phyloP scores from a whole-genome alignment of 2,329 filamentous ascomycete genomes.

The Amauroascus verrucosus region DNA sequence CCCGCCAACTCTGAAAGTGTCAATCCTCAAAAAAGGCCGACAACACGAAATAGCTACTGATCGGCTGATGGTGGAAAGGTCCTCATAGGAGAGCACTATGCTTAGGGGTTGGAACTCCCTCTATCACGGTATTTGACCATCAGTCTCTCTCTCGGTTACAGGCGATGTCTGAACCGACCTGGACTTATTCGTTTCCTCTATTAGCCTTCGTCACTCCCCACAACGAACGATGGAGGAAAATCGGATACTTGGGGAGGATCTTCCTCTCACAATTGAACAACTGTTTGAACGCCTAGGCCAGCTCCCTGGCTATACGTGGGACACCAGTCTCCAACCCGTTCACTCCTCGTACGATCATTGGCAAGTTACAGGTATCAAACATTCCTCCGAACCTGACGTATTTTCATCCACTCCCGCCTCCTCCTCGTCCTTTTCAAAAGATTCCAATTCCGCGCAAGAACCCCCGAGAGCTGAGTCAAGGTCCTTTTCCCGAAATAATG shows the following conservation, averaged over 20 bases:
- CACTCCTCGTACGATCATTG: constrained; percentile 76
- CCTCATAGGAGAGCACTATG: constrained; percentile 2
- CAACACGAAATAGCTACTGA: not conserved
- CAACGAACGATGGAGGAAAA: constrained; percentile 20
- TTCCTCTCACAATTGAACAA: constrained; percentile 51
- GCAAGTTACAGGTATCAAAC: constrained; percentile 55
- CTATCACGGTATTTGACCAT: not conserved
- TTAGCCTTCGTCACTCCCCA: not conserved
- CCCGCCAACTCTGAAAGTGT: not conserved
- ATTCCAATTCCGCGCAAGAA: constrained; percentile 35
- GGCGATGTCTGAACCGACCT: not conserved
- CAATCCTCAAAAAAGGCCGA: not conserved
- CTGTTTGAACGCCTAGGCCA: constrained; percentile 64
- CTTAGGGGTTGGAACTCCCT: not conserved
- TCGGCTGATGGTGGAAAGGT: not conserved
- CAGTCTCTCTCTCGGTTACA: not conserved
- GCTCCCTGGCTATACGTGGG: constrained; percentile 66
- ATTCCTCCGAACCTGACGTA: constrained; percentile 37
- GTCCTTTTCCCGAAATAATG: constrained; percentile 36
- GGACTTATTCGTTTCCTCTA: not conserved
- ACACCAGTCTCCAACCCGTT: constrained; percentile 46
- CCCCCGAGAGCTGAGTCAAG: constrained; percentile 36
- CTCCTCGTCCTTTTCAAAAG: constrained; percentile 37
- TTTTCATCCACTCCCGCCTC: constrained; percentile 21
- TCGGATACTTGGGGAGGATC: constrained; percentile 36